These are phyloP conservation scores for Neoarthrinium moseri DNA, from an alignment of 2,329 filamentous ascomycete genomes.

Conservation along the genomic window DNA sequence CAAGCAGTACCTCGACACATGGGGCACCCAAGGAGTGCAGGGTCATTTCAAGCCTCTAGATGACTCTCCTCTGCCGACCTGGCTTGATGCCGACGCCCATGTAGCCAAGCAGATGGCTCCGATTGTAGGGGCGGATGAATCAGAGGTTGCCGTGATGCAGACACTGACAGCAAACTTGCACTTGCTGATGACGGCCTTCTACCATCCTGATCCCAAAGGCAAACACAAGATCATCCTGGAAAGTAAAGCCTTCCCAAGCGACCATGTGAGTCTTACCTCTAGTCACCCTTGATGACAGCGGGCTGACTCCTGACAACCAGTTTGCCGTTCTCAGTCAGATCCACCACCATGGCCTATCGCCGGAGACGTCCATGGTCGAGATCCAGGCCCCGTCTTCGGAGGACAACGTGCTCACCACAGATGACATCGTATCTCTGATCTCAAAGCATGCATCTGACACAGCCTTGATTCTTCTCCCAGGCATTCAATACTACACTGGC, in stretches of 20 bases:
- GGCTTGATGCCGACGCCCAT: constrained; percentile 70
- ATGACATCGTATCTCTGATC: constrained; percentile 67
- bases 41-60: constrained; percentile 70
- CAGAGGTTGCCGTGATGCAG: constrained; percentile 77
- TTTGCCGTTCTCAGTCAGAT: constrained; percentile 79
- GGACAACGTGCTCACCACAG: constrained; percentile 58
- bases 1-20: constrained; percentile 68
- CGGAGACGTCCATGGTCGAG: constrained; percentile 65
- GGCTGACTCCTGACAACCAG: constrained; percentile 39
- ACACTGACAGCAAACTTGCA: constrained; percentile 78
- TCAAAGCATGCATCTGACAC: constrained; percentile 63
- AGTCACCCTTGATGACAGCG: neutral
- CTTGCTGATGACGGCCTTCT: constrained; percentile 76
- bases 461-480: constrained; percentile 71
- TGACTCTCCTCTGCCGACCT: constrained; percentile 60
- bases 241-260: constrained; percentile 77
- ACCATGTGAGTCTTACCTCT: constrained; percentile 59
- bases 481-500: constrained; percentile 79
- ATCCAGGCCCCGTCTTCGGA: constrained; percentile 55
- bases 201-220: constrained; percentile 58
- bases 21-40: constrained; percentile 74
- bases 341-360: constrained; percentile 62
- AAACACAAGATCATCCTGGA: constrained; percentile 76
- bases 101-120: constrained; percentile 66
- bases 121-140: constrained; percentile 66